These are phyloP conservation scores for Suillus sp. DNA, from an alignment of 768 basidiomycete species.

Conservation along the genomic window DNA sequence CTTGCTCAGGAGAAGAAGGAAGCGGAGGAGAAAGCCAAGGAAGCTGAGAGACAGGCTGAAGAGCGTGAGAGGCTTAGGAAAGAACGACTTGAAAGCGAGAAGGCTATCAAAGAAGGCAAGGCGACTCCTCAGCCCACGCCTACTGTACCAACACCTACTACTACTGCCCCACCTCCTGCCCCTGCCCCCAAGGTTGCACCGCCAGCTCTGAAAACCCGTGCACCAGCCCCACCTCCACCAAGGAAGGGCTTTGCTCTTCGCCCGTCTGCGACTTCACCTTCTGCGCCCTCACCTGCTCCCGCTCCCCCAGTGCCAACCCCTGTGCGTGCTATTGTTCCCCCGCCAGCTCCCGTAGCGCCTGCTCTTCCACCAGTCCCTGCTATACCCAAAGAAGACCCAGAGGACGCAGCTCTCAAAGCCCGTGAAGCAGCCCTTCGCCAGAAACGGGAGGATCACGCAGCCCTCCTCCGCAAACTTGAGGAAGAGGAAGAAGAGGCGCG, in stretches of 20 bases:
- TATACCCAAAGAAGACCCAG: slow-evolving; percentile 64
- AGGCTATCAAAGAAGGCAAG: slow-evolving; percentile 55
- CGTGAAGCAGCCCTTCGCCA: slow-evolving; percentile 74
- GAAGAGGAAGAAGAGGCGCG: slow-evolving; percentile 61
- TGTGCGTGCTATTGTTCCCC: slow-evolving; percentile 16
- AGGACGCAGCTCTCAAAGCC: slow-evolving; percentile 69
- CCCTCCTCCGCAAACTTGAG: slow-evolving; percentile 70
- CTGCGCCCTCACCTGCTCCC: slow-evolving; percentile 22
- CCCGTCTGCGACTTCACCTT: slow-evolving; percentile 23
- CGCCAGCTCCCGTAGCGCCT: slow-evolving; percentile 29
- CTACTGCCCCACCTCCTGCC: slow-evolving; percentile 43
- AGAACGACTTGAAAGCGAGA: slow-evolving; percentile 77
- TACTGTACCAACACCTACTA: slow-evolving; percentile 44
- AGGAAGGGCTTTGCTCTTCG: slow-evolving; percentile 21
- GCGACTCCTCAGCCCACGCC: slow-evolving; percentile 39
- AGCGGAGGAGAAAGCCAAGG: slow-evolving; percentile 80
- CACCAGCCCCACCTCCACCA: slow-evolving; percentile 42
- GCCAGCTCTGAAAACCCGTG: slow-evolving; percentile 39
- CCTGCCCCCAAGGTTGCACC: slow-evolving; percentile 38
- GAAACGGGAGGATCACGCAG: slow-evolving; percentile 71
- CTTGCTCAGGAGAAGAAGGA: slow-evolving; percentile 86
- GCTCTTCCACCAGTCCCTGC: slow-evolving; percentile 29
- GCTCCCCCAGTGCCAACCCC: slow-evolving; percentile 30
- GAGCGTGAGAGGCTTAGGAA: slow-evolving; percentile 73
- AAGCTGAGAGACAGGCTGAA: slow-evolving; percentile 80